A percentile compares a stretch with the other conserved stretches of the same genome.
Evolutionary conservation across 176 grass and related monocot genomes (phyloP).

Genomic region (Rhynchospora pubera): DNA sequence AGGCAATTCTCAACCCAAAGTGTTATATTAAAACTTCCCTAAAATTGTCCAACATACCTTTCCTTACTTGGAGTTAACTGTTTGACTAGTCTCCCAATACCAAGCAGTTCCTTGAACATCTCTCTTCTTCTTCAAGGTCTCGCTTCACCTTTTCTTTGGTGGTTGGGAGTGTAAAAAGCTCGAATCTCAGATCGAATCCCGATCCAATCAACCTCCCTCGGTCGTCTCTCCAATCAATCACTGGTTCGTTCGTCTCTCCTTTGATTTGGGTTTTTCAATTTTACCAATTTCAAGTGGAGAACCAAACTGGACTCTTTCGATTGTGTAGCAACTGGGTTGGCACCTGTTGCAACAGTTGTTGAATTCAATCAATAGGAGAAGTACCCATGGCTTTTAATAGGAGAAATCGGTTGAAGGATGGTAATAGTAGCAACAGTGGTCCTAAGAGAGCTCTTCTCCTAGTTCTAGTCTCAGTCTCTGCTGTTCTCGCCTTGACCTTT

Average conservation of each 20-base stretch:
- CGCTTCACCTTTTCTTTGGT: background rate
- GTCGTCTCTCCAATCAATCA: background rate
- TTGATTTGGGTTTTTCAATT: background rate
- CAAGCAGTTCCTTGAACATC: background rate
- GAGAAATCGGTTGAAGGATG: slow-evolving; percentile 20
- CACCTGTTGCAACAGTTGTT: background rate
- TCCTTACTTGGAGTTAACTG: background rate
- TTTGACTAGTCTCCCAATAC: background rate
- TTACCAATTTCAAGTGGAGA: background rate
- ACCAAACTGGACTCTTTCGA: background rate
- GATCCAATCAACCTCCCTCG: background rate
- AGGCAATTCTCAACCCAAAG: background rate
- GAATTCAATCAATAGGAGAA: background rate
- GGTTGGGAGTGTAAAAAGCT: background rate
- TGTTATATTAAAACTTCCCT: background rate
- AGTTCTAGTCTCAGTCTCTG: slow-evolving; percentile 30
- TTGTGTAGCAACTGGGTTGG: background rate
- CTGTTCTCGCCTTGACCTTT: slow-evolving; percentile 48
- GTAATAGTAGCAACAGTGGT: slow-evolving; percentile 16
- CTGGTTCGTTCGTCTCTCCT: background rate
- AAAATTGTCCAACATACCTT: background rate
- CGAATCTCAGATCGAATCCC: background rate
- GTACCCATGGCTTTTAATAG: background rate
- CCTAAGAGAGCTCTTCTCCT: slow-evolving; percentile 38
- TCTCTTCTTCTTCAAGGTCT: background rate